Evolutionary conservation across 768 basidiomycete species (phyloP), one percentile per base, ranked within the genome.

Genomic region (Lactifluus rugatus): DNA sequence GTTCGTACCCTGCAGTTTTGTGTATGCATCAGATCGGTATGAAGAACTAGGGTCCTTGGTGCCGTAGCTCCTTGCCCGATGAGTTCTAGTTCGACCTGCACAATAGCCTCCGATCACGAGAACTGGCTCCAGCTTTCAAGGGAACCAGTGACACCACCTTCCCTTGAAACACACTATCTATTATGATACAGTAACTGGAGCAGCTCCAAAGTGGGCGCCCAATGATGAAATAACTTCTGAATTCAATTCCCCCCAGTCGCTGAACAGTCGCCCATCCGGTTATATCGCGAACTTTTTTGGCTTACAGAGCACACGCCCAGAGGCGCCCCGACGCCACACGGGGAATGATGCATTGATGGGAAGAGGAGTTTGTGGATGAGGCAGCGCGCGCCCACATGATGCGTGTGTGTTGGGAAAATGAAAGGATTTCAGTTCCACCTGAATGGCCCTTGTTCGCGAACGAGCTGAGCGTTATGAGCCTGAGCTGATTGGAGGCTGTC

Each of bases 401-500:
- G 41, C 19, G 21, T 41, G 14, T 25, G 37, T n/a, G n/a, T n/a
- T 26, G 48, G 17, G 55, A 41, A 49, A 21, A 31, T 13, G n/a
- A 37, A 54, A n/a, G 16, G 36, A 13, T 25, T 14, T 37, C 25
- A 36, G 36, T 37, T 26, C 26, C 4, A 37, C 37, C 54, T 34
- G n/a, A n/a, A n/a, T n/a, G n/a, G n/a, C 3, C 14, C 34, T 25
- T 23, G 9, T 48, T 31, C 21, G 19, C 25, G n/a, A 31, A 25
- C n/a, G 26, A 26, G 32, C 21, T n/a, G 48, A 49, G 39, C 8
- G 23, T 14, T 17, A 23, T 4, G n/a, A n/a, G n/a, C n/a, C 9
- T 28, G 48, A 52, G 50, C 44, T 11, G 48, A 60, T 49, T 54
- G 53, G 58, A 50, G 52, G 19, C n/a, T 21, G 53, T 31, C 48